Evolutionary conservation across 2,329 filamentous ascomycete species (phyloP), one percentile per base, ranked within the genome.

Genomic region (Tolypocladium endophyticum): DNA sequence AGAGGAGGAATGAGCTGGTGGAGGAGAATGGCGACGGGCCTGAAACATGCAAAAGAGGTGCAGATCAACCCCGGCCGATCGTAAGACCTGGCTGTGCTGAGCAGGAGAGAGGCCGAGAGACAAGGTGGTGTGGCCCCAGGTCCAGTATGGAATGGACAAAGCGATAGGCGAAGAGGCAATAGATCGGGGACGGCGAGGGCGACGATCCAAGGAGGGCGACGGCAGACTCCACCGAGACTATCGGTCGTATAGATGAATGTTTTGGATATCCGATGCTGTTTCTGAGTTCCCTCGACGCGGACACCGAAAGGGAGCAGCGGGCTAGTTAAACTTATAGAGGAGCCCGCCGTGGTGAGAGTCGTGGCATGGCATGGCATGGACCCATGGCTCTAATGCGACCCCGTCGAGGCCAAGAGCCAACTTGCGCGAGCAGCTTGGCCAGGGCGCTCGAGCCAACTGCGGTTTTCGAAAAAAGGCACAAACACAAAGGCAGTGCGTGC

Each of bases 1-100:
- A 62, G 67, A 70, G 66, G 64, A 69, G 72, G 72, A 75, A 74
- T 75, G 73, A 66, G 65, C 62, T 62, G 65, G 65, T 63, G 62
- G 69, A 69, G 67, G 66, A 69, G 63, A 62, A 68, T 67, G 65
- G 66, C 65, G 69, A 64, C 60, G 63, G 59, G 60, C 59, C 63
- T 73, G 64, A 75, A 73, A 74, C 73, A 75, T 60, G 52, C 62
- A 64, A 68, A 39, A 38, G 11, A 36, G 62, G 63, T 68, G 69
- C 64, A 70, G 69, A 73, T 74, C 70, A 69, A 69, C 65, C 68
- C 64, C 64, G 60, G 64, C 58, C 69, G 64, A 70, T 72, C 67
- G 66, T 65, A 63, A 68, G 68, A 68, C 66, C 50, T 67, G 61
- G 64, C 61, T 63, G 66, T 67, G 60, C 64, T 64, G 61, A 62